Evolutionary conservation across 495 filamentous ascomycete genomes (phyloP).

Genomic region (Immersiella caudata): DNA sequence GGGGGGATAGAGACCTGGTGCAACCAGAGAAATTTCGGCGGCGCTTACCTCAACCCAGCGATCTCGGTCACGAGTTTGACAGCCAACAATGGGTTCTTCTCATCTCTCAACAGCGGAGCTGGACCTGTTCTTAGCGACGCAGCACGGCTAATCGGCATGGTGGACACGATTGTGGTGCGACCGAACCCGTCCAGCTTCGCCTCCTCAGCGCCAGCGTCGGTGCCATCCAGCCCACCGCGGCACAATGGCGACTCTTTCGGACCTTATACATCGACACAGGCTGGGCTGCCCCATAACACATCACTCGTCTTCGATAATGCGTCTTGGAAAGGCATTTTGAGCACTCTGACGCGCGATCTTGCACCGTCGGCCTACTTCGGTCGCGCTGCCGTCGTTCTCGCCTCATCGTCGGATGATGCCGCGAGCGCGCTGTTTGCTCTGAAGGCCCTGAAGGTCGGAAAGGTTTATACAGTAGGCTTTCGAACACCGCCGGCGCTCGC

Average conservation of each 20-base stretch:
- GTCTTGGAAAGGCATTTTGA: constrained; percentile 80
- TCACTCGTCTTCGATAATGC: constrained; percentile 75
- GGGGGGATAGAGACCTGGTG: constrained; percentile 64
- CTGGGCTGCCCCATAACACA: constrained; percentile 43
- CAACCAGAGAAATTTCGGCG: constrained; percentile 71
- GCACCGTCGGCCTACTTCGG: constrained; percentile 78
- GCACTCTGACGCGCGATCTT: constrained; percentile 76
- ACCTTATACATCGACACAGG: constrained; percentile 21
- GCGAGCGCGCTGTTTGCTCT: constrained; percentile 76
- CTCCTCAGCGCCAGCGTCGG: constrained; percentile 41
- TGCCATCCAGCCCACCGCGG: constrained; percentile 44
- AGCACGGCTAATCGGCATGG: constrained; percentile 71
- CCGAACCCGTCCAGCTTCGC: constrained; percentile 38
- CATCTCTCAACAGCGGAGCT: constrained; percentile 50
- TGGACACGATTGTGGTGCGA: constrained; percentile 76
- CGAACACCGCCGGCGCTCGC: constrained; percentile 66
- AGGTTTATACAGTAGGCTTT: constrained; percentile 84
- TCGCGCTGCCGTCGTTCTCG: constrained; percentile 73
- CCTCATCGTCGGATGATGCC: constrained; percentile 68
- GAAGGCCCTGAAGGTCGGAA: constrained; percentile 70
- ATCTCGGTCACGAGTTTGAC: constrained; percentile 52
- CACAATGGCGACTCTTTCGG: constrained; percentile 34
- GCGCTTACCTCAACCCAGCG: constrained; percentile 75
- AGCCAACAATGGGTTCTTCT: constrained; percentile 44
- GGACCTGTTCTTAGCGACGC: constrained; percentile 71